Evolutionary conservation across 495 filamentous ascomycete species (phyloP).

Genomic region (Aspergillus steynii): DNA sequence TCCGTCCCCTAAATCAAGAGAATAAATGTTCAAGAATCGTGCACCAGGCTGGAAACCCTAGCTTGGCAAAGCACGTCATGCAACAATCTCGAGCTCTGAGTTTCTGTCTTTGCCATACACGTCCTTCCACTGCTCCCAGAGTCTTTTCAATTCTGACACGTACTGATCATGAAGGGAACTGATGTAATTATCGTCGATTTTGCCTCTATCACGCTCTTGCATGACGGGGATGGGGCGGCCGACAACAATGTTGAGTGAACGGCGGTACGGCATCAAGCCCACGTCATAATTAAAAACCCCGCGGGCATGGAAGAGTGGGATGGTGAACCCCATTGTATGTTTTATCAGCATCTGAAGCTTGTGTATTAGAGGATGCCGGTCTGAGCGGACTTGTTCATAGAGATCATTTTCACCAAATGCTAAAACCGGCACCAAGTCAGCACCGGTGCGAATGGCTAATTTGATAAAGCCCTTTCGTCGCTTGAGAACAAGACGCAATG

Average conservation of each 20-base stretch:
- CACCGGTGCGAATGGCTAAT: conserved; percentile 83
- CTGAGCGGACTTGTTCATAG: conserved; percentile 80
- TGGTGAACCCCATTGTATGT: conserved; percentile 83
- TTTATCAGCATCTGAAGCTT: conserved; percentile 79
- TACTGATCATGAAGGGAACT: conserved; percentile 78
- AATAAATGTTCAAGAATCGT: too few species aligned
- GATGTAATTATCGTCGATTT: conserved; percentile 71
- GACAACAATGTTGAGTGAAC: conserved; percentile 84
- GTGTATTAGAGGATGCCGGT: conserved; percentile 70
- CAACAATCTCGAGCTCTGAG: conserved; percentile 76
- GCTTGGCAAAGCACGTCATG: conserved; percentile 44
- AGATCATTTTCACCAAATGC: conserved; percentile 95
- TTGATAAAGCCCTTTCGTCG: conserved; percentile 92
- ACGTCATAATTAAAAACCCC: conserved; percentile 98
- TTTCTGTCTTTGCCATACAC: conserved; percentile 70
- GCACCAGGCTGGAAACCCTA: not conserved
- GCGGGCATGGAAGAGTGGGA: conserved; percentile 85
- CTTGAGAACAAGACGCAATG: conserved; percentile 72
- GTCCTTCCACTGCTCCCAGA: conserved; percentile 91
- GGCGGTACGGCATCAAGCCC: conserved; percentile 89
- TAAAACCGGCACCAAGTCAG: conserved; percentile 88
- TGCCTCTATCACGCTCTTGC: conserved; percentile 49
- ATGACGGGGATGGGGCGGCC: conserved; percentile 74
- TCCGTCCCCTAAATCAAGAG: too few species aligned
- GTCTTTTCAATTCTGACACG: conserved; percentile 70